Percentiles rank a stretch among this genome's conserved stretches.
phyloP scores from a whole-genome alignment of 306 rosid species.

The Quercus parvula region DNA sequence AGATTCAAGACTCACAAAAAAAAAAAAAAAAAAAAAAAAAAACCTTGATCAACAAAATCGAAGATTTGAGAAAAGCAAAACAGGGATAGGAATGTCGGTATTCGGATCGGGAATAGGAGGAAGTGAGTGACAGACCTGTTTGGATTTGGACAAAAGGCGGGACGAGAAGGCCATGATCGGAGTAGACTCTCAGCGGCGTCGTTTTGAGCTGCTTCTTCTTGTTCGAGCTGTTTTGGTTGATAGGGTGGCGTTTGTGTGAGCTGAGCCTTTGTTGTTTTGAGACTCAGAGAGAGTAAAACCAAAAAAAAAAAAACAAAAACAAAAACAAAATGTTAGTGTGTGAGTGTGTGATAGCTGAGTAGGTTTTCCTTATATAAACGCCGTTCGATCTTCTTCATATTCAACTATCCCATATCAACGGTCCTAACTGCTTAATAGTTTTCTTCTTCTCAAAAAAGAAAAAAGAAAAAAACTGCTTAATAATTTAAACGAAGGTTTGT shows the following conservation, averaged over 20 bases:
- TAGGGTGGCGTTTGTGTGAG: background rate
- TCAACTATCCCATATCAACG: constrained; percentile 1
- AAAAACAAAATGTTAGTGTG: too few species aligned
- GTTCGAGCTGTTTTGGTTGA: background rate
- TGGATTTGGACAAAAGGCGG: constrained; percentile 74
- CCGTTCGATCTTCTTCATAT: constrained; percentile 16
- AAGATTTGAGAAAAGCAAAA: background rate
- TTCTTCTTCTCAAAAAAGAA: too few species aligned
- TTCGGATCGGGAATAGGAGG: background rate
- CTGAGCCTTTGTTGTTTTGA: background rate
- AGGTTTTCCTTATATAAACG: background rate
- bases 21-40: too few species aligned
- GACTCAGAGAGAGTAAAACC: background rate
- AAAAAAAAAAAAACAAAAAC: too few species aligned
- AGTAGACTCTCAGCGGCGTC: constrained; percentile 15
- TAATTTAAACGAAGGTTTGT: too few species aligned
- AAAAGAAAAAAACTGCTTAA: background rate
- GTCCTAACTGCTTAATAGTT: background rate
- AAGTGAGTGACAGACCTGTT: constrained; percentile 32
- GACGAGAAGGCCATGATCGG: constrained; percentile 71
- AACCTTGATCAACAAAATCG: background rate
- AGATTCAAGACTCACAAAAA: background rate
- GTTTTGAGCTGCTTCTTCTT: constrained; percentile 24
- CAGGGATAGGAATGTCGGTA: background rate
- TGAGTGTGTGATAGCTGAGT: background rate